Percentiles rank a stretch among this genome's conserved stretches.
Conservation (phyloP, 768 basidiomycete species). For the Tylopilus plumbeoviolaceoides region DNA sequence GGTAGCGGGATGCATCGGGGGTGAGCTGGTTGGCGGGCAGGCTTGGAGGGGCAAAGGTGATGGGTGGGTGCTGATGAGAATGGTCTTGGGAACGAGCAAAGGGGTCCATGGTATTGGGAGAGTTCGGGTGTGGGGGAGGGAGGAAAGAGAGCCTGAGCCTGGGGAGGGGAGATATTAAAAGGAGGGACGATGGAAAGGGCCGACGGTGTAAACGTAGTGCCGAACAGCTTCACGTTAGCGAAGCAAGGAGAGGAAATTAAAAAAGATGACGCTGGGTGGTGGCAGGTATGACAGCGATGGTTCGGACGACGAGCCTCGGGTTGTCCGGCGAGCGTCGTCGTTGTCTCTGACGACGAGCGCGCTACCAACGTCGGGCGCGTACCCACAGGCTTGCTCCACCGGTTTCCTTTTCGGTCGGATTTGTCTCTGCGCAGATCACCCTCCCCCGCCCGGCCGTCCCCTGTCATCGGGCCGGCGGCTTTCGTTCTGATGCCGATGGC, state of each 20-base stretch:
- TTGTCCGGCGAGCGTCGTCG: background rate
- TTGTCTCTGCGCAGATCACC: constrained; percentile 26
- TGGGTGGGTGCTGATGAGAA: constrained; percentile 14
- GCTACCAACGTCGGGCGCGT: background rate
- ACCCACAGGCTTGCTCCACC: background rate
- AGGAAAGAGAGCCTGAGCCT: background rate
- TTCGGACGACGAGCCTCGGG: background rate
- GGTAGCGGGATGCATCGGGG: constrained; percentile 20
- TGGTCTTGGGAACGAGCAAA: constrained; percentile 25
- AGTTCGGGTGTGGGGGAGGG: background rate
- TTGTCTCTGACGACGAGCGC: constrained; percentile 13
- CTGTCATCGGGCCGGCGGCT: constrained; percentile 34
- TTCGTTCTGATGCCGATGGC: constrained; percentile 27
- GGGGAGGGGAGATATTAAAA: constrained; percentile 22
- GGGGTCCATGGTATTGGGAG: constrained; percentile 33
- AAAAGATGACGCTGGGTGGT: constrained; percentile 5
- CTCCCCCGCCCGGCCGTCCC: constrained; percentile 21
- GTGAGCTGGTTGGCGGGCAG: constrained; percentile 15
- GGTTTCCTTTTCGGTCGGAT: constrained; percentile 15
- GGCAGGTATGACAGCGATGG: background rate
- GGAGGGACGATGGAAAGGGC: constrained; percentile 22
- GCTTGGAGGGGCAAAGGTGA: constrained; percentile 23
- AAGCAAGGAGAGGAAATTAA: constrained; percentile 16
- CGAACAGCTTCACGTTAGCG: constrained; percentile 24
- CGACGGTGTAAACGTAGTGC: constrained; percentile 25